Evolutionary conservation across 2,329 filamentous ascomycete species (phyloP), one percentile per base, ranked within the genome.

Genomic region (Cadophora malorum): DNA sequence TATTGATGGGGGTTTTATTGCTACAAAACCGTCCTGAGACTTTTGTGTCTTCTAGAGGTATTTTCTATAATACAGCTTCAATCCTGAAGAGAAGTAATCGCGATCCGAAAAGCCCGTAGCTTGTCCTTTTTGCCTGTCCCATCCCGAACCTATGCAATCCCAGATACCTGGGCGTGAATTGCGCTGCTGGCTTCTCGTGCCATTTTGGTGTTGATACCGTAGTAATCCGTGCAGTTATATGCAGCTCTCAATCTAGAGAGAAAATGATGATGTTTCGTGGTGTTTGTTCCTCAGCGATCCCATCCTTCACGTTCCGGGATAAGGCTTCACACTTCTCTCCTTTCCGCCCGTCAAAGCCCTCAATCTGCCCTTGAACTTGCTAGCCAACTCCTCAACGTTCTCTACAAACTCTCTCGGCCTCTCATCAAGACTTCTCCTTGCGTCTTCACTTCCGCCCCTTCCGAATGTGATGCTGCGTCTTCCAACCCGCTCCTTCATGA

Each of bases 301-400:
- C 41, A 7, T 45, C n/a, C 58, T n/a, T 47, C 61, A 73, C 12
- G 72, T 71, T 16, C 72, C 72, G n/a, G 67, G 61, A 49, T 72
- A 69, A 60, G 70, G 70, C 66, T 71, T 70, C 12, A 64, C 71
- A 62, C 67, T 67, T 33, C 63, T 65, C 16, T 64, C 65, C 49
- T 64, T 71, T 21, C 67, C 69, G 14, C 61, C 68, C 10, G 73
- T 74, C 67, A 71, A 70, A 21, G 71, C 73, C 35, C 73, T 69
- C 53, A 74, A 63, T 14, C 73, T 47, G 3, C 71, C 73, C 67
- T 69, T 73, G 55, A 74, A 59, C 63, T 70, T 72, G 47, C 63
- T 66, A 12, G 69, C 67, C 16, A 70, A 19, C 23, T 38, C 67
- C 35, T 69, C 70, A 4, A 65, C 64, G 5, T 67, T 66, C 23